phyloP scores from a whole-genome alignment of 179 eudicot species.

The Beta corolliflora region DNA sequence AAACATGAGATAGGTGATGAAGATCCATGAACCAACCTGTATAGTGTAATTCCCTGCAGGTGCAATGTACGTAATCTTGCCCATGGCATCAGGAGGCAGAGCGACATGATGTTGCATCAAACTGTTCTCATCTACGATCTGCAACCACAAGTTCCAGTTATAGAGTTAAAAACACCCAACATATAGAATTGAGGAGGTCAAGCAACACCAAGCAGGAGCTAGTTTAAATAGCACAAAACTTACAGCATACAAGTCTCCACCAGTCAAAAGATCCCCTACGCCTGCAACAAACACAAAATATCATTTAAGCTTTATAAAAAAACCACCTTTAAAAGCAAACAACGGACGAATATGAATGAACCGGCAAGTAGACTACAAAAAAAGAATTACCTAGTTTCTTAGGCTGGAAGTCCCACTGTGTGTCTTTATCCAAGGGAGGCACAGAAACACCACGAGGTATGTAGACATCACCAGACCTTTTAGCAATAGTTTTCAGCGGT shows the following conservation, averaged over 20 bases:
- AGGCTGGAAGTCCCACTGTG: slow-evolving; percentile 97
- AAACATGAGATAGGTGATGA: not conserved
- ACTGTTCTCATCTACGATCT: slow-evolving; percentile 90
- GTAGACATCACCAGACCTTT: slow-evolving; percentile 88
- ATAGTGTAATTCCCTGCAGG: slow-evolving; percentile 93
- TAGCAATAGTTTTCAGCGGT: slow-evolving; percentile 94
- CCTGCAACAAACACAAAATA: slow-evolving; percentile 47
- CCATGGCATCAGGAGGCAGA: slow-evolving; percentile 97
- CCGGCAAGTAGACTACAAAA: not conserved
- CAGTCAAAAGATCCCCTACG: slow-evolving; percentile 90
- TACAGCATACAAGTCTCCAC: slow-evolving; percentile 98
- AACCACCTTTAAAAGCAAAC: not conserved
- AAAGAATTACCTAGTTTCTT: slow-evolving; percentile 64
- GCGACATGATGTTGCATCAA: slow-evolving; percentile 85
- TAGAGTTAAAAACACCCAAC: slow-evolving; percentile 15
- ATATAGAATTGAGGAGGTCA: not conserved
- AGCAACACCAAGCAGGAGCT: not conserved
- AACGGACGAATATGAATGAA: not conserved
- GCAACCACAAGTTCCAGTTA: slow-evolving; percentile 34
- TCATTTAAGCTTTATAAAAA: not conserved
- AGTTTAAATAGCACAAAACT: slow-evolving; percentile 36
- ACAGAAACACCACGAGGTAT: slow-evolving; percentile 99
- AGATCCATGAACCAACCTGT: slow-evolving; percentile 47
- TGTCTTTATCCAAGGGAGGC: slow-evolving; percentile 91
- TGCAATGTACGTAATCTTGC: slow-evolving; percentile 87